Percentiles rank a stretch among this genome's conserved stretches.
Conservation (phyloP, 1,284 basidiomycete species). For the Boletus semigastroideus region DNA sequence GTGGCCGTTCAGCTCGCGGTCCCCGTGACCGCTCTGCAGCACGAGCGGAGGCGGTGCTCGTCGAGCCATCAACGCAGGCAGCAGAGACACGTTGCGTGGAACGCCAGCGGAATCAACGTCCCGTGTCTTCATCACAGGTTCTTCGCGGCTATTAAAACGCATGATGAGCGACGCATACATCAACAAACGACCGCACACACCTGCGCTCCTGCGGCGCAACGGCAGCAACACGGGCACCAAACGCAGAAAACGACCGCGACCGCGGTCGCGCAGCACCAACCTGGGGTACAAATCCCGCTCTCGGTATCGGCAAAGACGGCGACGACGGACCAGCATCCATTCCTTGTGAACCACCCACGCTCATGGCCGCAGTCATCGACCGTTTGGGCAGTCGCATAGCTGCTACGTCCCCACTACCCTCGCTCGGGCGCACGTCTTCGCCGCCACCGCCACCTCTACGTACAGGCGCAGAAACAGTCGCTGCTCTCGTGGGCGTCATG, state of each 20-base stretch:
- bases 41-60: slow-evolving; percentile 20
- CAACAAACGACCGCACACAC: slow-evolving; percentile 13
- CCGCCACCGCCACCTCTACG: slow-evolving; percentile 16
- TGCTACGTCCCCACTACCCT: not conserved
- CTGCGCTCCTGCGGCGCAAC: slow-evolving; percentile 13
- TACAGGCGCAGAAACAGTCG: slow-evolving; percentile 33
- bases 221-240: slow-evolving; percentile 36
- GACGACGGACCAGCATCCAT: not conserved
- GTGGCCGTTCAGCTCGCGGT: slow-evolving; percentile 1
- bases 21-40: slow-evolving; percentile 10
- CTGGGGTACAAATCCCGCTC: slow-evolving; percentile 64
- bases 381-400: slow-evolving; percentile 21
- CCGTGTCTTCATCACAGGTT: slow-evolving; percentile 14
- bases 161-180: not conserved
- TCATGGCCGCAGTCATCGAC: not conserved
- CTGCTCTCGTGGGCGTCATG: slow-evolving; percentile 27
- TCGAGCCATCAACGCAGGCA: slow-evolving; percentile 24
- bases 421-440: not conserved
- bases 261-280: slow-evolving; percentile 53
- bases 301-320: slow-evolving; percentile 40
- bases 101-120: not conserved
- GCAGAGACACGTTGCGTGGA: slow-evolving; percentile 12
- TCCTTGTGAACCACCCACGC: not conserved
- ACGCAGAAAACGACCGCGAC: slow-evolving; percentile 73
- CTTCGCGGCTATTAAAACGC: slow-evolving; percentile 26